These are phyloP conservation scores for Toxicodendron radicans DNA, from an alignment of 345 rosid genomes.

Conservation along the genomic window DNA sequence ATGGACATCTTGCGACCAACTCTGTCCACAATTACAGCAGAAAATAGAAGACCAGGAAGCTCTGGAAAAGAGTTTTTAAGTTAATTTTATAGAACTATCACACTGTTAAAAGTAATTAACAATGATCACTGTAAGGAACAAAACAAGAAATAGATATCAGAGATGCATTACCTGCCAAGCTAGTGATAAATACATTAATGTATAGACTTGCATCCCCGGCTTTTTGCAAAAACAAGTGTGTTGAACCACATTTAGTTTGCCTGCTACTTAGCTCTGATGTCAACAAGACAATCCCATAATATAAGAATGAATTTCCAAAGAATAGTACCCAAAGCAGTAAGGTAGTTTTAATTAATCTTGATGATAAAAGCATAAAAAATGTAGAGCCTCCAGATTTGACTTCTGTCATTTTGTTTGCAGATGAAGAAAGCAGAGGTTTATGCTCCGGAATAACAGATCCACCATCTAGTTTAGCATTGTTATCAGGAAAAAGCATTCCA, in stretches of 20 bases:
- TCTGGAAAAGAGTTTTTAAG: slow-evolving; percentile 31
- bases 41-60: slow-evolving; percentile 60
- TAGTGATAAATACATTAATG: slow-evolving; percentile 45
- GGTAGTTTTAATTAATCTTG: slow-evolving; percentile 44
- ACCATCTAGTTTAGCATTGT: slow-evolving; percentile 24
- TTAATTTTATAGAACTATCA: slow-evolving; percentile 5
- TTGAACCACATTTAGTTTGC: slow-evolving; percentile 29
- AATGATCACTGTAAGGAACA: neutral
- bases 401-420: slow-evolving; percentile 11
- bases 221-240: slow-evolving; percentile 12
- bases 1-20: slow-evolving; percentile 61
- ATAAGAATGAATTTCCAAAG: slow-evolving; percentile 59
- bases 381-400: slow-evolving; percentile 38
- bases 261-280: slow-evolving; percentile 54
- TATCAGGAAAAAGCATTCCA: slow-evolving; percentile 49
- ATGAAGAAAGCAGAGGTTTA: slow-evolving; percentile 22
- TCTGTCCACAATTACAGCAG: slow-evolving; percentile 56
- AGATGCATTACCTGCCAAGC: slow-evolving; percentile 44
- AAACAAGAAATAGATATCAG: neutral
- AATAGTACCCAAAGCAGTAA: slow-evolving; percentile 50
- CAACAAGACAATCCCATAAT: slow-evolving; percentile 62
- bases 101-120: neutral
- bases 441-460: slow-evolving; percentile 24
- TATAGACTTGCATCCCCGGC: slow-evolving; percentile 31
- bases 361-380: slow-evolving; percentile 46